Base-by-base conservation (phyloP, 306 rosid species). In the Cicer cuneatum region DNA sequence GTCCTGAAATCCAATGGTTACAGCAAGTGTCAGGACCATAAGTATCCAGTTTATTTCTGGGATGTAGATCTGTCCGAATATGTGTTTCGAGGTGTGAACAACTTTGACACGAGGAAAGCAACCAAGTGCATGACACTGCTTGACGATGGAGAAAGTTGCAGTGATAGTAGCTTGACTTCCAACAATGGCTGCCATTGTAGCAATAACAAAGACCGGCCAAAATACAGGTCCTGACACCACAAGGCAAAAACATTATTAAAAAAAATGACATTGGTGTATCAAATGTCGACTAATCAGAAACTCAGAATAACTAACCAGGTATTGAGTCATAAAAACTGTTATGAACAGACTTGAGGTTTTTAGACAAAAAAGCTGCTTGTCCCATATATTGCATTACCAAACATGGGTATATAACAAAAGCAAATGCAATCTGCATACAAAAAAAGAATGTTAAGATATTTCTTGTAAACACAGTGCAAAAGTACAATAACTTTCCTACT, bases 1-100 rank as follows among this genome's bases (percentile, higher is more conserved):
- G 84, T 90, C 96, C 52, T 38, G 93, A 82, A 92, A 92, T 75
- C 96, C 94, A 69, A 87, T 66, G 66, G 98, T 92, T 72, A 88
- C 78, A 51, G 94, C 85, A 53, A 92, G 96, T 49, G 96, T 87
- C 43, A 92, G 86, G 77, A 92, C 47, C 98, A 92, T 90, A 49
- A 92, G 88, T 81, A 92, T 92, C 96, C 97, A 92, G 68, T 92
- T 92, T 39, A 90, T 88, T 85, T 92, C 96, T 48, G 96, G 96
- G 82, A 92, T 92, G 83, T 92, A 92, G 77, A 92, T 88, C 84
- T 88, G 93, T 72, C 92, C 98, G 68, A 78, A 86, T 69, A 90
- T 88, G 66, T 87, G 92, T 69, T 88, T 92, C 2, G 93, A 90
- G 63, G 74, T 70, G 63, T 70, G 74, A 15, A 70, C 74, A 11